A percentile compares a stretch with the other conserved stretches of the same genome.
phyloP scores from a whole-genome alignment of 2,329 filamentous ascomycete genomes.

The Anisogramma anomala region DNA sequence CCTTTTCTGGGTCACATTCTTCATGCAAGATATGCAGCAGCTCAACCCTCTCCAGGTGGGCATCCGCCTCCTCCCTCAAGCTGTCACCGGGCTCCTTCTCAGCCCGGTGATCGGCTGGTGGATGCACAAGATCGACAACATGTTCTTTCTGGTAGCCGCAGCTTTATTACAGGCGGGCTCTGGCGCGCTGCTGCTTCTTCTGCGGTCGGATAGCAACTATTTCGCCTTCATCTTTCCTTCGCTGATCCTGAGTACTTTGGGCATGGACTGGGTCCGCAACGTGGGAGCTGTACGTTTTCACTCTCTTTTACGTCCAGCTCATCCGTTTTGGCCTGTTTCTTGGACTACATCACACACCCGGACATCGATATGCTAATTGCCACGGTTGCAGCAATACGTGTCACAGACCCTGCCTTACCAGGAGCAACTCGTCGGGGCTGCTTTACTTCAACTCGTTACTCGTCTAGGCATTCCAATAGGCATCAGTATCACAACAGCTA shows the following conservation, averaged over 20 bases:
- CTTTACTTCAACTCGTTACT: not conserved
- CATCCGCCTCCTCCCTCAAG: constrained; percentile 24
- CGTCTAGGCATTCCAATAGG: constrained; percentile 1
- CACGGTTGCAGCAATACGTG: constrained; percentile 3
- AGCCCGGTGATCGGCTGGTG: constrained; percentile 11
- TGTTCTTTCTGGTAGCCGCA: constrained; percentile 22
- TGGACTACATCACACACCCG: not conserved
- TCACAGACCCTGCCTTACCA: not conserved
- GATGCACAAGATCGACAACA: constrained; percentile 2
- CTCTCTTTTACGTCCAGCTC: not conserved
- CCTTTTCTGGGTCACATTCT: constrained; percentile 25
- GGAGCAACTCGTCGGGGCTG: not conserved
- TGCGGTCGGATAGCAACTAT: constrained; percentile 20
- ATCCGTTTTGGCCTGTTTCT: not conserved
- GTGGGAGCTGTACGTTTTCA: not conserved
- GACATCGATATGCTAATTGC: not conserved
- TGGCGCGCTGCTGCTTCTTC: constrained; percentile 23
- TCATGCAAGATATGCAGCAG: constrained; percentile 22
- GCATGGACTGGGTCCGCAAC: constrained; percentile 22
- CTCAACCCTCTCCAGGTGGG: constrained; percentile 23
- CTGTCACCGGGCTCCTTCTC: constrained; percentile 23
- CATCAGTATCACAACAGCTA: constrained; percentile 2
- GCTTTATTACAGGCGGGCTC: constrained; percentile 19
- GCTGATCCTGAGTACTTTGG: constrained; percentile 23
- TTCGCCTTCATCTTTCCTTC: constrained; percentile 23